Evolutionary conservation across 495 filamentous ascomycete species (phyloP).

Genomic region (Penicillium soppii): DNA sequence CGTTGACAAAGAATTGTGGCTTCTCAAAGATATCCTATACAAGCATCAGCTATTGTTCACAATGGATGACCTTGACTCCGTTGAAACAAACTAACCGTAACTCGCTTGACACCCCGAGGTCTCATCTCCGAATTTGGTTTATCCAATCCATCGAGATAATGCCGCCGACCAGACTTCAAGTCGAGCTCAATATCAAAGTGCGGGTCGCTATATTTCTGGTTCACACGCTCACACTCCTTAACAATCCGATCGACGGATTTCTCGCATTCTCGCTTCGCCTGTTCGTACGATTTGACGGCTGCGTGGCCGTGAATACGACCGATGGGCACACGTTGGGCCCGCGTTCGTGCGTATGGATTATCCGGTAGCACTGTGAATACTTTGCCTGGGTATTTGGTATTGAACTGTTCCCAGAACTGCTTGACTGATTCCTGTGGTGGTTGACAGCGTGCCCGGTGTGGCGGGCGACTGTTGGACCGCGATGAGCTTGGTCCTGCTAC

Average conservation of each 20-base stretch:
- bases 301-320: conserved; percentile 54
- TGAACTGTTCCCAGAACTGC: conserved; percentile 79
- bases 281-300: conserved; percentile 65
- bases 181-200: conserved; percentile 88
- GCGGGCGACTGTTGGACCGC: conserved; percentile 37
- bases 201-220: conserved; percentile 86
- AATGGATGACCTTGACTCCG: background rate
- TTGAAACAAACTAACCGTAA: conserved; percentile 41
- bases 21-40: conserved; percentile 81
- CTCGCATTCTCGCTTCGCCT: conserved; percentile 67
- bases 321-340: conserved; percentile 54
- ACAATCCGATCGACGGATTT: conserved; percentile 79
- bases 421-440: conserved; percentile 70
- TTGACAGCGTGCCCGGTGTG: conserved; percentile 51
- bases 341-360: conserved; percentile 65
- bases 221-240: conserved; percentile 76
- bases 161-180: conserved; percentile 57
- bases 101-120: conserved; percentile 64
- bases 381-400: conserved; percentile 57
- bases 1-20: conserved; percentile 82
- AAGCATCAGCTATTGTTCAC: background rate
- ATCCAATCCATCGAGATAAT: conserved; percentile 64
- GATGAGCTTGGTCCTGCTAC: conserved; percentile 32
- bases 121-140: conserved; percentile 39
- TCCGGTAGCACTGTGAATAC: conserved; percentile 72